Evolutionary conservation across 306 rosid genomes (phyloP).

Genomic region (Comarum palustre): DNA sequence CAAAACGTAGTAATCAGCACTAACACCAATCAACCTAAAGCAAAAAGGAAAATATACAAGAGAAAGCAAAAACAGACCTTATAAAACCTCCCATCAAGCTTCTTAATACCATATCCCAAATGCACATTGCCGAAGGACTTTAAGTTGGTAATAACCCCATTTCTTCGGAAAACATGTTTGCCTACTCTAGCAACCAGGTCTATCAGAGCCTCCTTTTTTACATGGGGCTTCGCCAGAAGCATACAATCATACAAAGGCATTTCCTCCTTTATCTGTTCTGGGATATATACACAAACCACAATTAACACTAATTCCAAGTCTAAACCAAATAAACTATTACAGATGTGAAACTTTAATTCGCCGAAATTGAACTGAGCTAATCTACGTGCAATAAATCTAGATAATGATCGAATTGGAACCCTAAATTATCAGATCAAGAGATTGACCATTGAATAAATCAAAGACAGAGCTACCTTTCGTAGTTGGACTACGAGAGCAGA

Average conservation of each 20-base stretch:
- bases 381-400: background rate
- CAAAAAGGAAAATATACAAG: too few species aligned
- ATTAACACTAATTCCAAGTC: background rate
- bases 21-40: background rate
- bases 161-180: slow-evolving; percentile 65
- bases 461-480: background rate
- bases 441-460: background rate
- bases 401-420: background rate
- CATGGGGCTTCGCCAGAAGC: slow-evolving; percentile 70
- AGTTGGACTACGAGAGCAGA: background rate
- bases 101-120: slow-evolving; percentile 82
- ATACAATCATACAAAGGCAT: slow-evolving; percentile 88
- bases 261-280: background rate
- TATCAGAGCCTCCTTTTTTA: slow-evolving; percentile 47
- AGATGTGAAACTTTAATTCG: too few species aligned
- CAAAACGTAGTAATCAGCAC: background rate
- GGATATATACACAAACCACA: background rate
- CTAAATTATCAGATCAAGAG: background rate
- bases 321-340: background rate
- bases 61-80: slow-evolving; percentile 46
- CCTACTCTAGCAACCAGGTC: slow-evolving; percentile 68
- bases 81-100: slow-evolving; percentile 79
- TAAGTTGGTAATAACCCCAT: slow-evolving; percentile 66
- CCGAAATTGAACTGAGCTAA: background rate
- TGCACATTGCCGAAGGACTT: slow-evolving; percentile 62